Percentiles rank a stretch among this genome's conserved stretches.
Conservation (phyloP, 805 yeast species). For the Isabelozyma gotoi region DNA sequence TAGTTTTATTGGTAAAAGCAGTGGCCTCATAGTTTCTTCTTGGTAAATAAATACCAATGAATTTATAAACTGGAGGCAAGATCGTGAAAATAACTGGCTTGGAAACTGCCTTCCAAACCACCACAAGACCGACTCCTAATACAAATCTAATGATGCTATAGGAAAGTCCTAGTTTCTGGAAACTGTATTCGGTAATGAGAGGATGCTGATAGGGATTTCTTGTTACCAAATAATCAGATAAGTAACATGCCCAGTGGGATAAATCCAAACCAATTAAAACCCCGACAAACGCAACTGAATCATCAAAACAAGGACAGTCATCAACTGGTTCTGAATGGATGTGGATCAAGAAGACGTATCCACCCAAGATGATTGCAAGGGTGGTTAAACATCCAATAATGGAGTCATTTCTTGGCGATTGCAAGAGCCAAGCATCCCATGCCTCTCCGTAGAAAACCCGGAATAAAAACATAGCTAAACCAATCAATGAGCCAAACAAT, state of each 20-base stretch:
- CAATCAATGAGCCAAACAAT: constrained; percentile 62
- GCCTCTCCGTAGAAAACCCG: constrained; percentile 39
- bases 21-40: constrained; percentile 37
- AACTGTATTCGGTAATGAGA: constrained; percentile 42
- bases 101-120: constrained; percentile 70
- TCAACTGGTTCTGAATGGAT: constrained; percentile 84
- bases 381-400: constrained; percentile 25
- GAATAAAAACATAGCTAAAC: constrained; percentile 49
- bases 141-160: constrained; percentile 47
- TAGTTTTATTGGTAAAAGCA: constrained; percentile 32
- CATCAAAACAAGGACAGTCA: constrained; percentile 95
- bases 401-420: constrained; percentile 18
- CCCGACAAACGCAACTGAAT: constrained; percentile 88
- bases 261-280: constrained; percentile 78
- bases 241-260: constrained; percentile 50
- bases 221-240: constrained; percentile 25
- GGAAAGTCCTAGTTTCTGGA: constrained; percentile 40
- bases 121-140: constrained; percentile 62
- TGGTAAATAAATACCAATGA: constrained; percentile 38
- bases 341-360: constrained; percentile 54
- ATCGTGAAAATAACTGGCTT: constrained; percentile 62
- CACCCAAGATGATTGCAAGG: constrained; percentile 33
- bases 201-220: constrained; percentile 22
- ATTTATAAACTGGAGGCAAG: constrained; percentile 59
- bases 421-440: constrained; percentile 49